A percentile compares a stretch with the other conserved stretches of the same genome.
phyloP scores from a whole-genome alignment of 2,329 filamentous ascomycete genomes.

The Neonectria magnoliae region DNA sequence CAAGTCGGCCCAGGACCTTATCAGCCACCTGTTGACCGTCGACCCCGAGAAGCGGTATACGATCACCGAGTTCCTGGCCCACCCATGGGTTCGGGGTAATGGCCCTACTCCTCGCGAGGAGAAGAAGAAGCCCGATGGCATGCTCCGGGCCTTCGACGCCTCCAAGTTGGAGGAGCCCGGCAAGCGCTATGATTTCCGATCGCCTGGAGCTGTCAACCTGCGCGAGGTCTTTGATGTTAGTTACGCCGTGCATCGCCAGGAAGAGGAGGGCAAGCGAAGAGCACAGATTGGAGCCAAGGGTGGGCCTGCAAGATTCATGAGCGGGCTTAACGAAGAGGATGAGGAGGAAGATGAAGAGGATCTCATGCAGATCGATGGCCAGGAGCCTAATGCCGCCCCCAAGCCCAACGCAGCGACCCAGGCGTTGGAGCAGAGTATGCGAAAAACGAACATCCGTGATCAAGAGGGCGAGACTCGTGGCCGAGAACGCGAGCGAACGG shows the following conservation, averaged over 20 bases:
- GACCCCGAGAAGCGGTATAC: slow-evolving; percentile 95
- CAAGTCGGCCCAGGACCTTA: slow-evolving; percentile 91
- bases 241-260: slow-evolving; percentile 96
- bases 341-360: slow-evolving; percentile 63
- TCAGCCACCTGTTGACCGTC: slow-evolving; percentile 91
- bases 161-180: slow-evolving; percentile 65
- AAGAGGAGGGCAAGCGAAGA: slow-evolving; percentile 92
- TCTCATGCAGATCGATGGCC: slow-evolving; percentile 69
- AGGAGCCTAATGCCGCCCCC: slow-evolving; percentile 56
- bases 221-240: slow-evolving; percentile 97
- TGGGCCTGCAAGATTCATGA: slow-evolving; percentile 66
- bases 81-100: slow-evolving; percentile 88
- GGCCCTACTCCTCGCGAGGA: slow-evolving; percentile 67
- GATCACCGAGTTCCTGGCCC: slow-evolving; percentile 90
- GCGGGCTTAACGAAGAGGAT: slow-evolving; percentile 75
- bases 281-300: slow-evolving; percentile 82
- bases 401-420: slow-evolving; percentile 64
- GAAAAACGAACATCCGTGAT: slow-evolving; percentile 78
- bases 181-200: slow-evolving; percentile 89
- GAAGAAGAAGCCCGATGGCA: slow-evolving; percentile 59
- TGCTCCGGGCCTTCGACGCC: slow-evolving; percentile 66
- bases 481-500: slow-evolving; percentile 46
- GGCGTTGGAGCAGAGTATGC: slow-evolving; percentile 87
- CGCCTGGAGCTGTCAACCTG: slow-evolving; percentile 92
- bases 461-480: slow-evolving; percentile 48